Evolutionary conservation across 352 stramenopile species (phyloP).

Genomic region (Phytopythium aichiense): DNA sequence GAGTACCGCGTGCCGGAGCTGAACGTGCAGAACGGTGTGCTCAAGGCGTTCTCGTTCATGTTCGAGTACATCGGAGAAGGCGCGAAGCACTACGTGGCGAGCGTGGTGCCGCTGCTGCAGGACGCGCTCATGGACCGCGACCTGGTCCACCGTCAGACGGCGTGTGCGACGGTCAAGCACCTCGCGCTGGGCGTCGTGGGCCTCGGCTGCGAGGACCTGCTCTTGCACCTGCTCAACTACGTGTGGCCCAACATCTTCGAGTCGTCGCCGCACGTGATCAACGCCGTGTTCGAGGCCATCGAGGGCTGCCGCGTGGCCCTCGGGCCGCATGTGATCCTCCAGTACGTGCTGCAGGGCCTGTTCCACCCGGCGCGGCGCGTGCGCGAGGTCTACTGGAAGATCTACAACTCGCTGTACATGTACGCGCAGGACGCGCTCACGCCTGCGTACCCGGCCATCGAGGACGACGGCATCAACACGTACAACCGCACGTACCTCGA

Average conservation of each 20-base stretch:
- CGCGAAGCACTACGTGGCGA: slow-evolving; percentile 99
- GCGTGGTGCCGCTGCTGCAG: slow-evolving; percentile 96
- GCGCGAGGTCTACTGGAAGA: slow-evolving; percentile 99
- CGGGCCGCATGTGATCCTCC: slow-evolving; percentile 94
- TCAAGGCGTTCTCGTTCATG: slow-evolving; percentile 99
- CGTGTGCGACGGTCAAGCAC: slow-evolving; percentile 97
- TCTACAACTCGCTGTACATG: slow-evolving; percentile 99
- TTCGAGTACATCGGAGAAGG: slow-evolving; percentile 99
- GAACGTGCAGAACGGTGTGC: slow-evolving; percentile 99
- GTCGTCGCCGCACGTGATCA: slow-evolving; percentile 98
- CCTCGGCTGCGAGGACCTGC: slow-evolving; percentile 97
- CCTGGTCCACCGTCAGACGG: slow-evolving; percentile 98
- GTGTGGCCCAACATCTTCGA: slow-evolving; percentile 99
- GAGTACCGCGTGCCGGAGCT: slow-evolving; percentile 99
- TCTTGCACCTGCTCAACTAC: slow-evolving; percentile 98
- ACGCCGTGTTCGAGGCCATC: slow-evolving; percentile 97
- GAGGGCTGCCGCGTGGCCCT: slow-evolving; percentile 96
- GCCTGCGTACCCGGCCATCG: slow-evolving; percentile 94
- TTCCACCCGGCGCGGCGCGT: slow-evolving; percentile 98
- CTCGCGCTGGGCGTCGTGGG: slow-evolving; percentile 95
- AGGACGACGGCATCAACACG: slow-evolving; percentile 94
- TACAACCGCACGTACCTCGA: slow-evolving; percentile 96
- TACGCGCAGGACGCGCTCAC: slow-evolving; percentile 97
- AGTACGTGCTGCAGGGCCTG: slow-evolving; percentile 97
- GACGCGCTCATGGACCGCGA: slow-evolving; percentile 99